Conservation (phyloP, 2,329 filamentous ascomycete genomes). For the Hortaea sp. region DNA sequence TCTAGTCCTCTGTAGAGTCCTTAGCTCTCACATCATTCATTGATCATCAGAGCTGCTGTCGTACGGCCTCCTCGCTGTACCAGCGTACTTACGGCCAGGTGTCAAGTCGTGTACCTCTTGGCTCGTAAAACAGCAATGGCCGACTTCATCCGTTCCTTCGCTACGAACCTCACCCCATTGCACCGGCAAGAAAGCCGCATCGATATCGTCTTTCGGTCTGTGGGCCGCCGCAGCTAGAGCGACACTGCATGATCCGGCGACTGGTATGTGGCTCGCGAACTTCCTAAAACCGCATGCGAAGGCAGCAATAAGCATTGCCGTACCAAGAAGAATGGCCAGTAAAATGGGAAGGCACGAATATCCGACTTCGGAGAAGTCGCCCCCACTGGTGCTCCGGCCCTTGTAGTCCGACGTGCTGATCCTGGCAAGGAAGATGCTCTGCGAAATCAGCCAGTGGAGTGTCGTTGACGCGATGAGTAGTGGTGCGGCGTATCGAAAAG, state of each 20-base stretch:
- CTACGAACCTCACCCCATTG: slow-evolving; percentile 10
- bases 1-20: too few species aligned
- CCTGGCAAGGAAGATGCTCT: slow-evolving; percentile 33
- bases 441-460: slow-evolving; percentile 37
- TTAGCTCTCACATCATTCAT: too few species aligned
- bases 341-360: slow-evolving; percentile 3
- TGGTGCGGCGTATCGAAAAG: slow-evolving; percentile 22
- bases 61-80: not conserved
- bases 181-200: slow-evolving; percentile 11
- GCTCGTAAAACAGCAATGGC: slow-evolving; percentile 14
- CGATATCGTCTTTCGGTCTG: slow-evolving; percentile 6
- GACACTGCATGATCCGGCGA: slow-evolving; percentile 10
- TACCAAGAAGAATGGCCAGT: slow-evolving; percentile 1
- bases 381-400: not conserved
- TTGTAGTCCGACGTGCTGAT: slow-evolving; percentile 16
- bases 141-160: slow-evolving; percentile 4
- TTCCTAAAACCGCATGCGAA: slow-evolving; percentile 5
- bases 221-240: slow-evolving; percentile 15
- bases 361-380: not conserved
- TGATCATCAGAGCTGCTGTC: too few species aligned
- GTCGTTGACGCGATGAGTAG: slow-evolving; percentile 22
- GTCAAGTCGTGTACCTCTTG: slow-evolving; percentile 2
- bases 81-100: slow-evolving; percentile 6
- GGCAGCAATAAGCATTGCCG: slow-evolving; percentile 3
- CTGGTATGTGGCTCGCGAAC: slow-evolving; percentile 8